Base-by-base conservation (phyloP, 305 asterid species). In the Fraxinus paxiana region DNA sequence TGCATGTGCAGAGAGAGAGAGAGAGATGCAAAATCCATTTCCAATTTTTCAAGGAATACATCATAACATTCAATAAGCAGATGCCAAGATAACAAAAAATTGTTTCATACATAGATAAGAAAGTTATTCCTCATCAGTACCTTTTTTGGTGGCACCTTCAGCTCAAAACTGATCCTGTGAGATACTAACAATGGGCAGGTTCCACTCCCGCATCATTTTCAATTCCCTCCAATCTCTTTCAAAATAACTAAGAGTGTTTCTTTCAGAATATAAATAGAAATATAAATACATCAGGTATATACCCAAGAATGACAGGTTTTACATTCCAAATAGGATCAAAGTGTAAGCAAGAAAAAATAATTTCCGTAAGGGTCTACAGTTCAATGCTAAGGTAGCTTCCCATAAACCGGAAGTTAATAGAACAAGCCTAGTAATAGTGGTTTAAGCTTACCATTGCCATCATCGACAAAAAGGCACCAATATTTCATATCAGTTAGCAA, bases 11-110 rank as follows among this genome's bases (percentile, higher is more conserved):
- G 5, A 69, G 59, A 15, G 24, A 63, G 59, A 15, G 24, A 63
- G 38, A 46, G 2, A 3, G 3, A 8, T n/a, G 79, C 70, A 56
- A 26, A 1, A 56, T 51, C 74, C 63, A 59, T 31, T 65, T 67
- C 79, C 81, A 80, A 73, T 59, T 73, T 43, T 24, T 43, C 8
- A 46, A 41, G 37, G 70, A 59, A 67, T 31, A 26, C 61, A 38
- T 2, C 61, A 67, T 20, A 24, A 80, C 17, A 10, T 46, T 37
- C 35, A 18, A 18, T 56, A 56, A 56, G 9, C 26, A 83, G 54
- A 54, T 73, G 18, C 67, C 28, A 37, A 26, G 31, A 59, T 22
- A 43, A 15, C 33, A 43, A 18, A 56, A 46, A 4, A 72, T 2
- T 22, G 33, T 7, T 38, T 5, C 33, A 30, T 48, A 59, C n/a